phyloP scores from a whole-genome alignment of 1,284 basidiomycete species.

The Heterobasidion occidentale region DNA sequence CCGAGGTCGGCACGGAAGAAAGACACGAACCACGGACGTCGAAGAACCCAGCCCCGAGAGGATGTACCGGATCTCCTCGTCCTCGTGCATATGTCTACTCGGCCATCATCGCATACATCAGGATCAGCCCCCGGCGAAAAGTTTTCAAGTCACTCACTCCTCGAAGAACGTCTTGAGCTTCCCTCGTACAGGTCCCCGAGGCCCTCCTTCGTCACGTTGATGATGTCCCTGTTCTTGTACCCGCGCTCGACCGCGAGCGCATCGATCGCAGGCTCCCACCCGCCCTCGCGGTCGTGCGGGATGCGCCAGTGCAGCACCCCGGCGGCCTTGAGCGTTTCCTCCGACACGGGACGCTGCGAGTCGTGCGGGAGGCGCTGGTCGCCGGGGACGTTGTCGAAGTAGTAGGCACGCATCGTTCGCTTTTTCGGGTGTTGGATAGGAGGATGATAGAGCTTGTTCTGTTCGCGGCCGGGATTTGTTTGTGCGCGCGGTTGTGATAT shows the following conservation, averaged over 20 bases:
- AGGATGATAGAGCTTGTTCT: not conserved
- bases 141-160: slow-evolving; percentile 42
- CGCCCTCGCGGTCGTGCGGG: slow-evolving; percentile 39
- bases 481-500: not conserved
- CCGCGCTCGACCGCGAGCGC: slow-evolving; percentile 53
- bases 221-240: slow-evolving; percentile 75
- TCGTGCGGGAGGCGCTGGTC: slow-evolving; percentile 78
- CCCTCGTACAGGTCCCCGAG: slow-evolving; percentile 73
- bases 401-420: slow-evolving; percentile 65
- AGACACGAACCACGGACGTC: slow-evolving; percentile 61
- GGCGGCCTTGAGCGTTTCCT: slow-evolving; percentile 40
- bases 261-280: slow-evolving; percentile 46
- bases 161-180: slow-evolving; percentile 78
- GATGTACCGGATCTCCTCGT: slow-evolving; percentile 87
- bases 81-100: slow-evolving; percentile 78
- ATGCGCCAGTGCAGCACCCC: slow-evolving; percentile 60
- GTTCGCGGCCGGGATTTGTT: not conserved
- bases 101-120: not conserved
- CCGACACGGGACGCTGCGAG: slow-evolving; percentile 45
- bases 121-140: not conserved
- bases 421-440: not conserved
- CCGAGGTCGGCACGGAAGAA: slow-evolving; percentile 37
- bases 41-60: slow-evolving; percentile 78
- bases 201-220: slow-evolving; percentile 66
- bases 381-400: slow-evolving; percentile 69